Conservation (phyloP, 768 basidiomycete species). For the Agrocybe praecox region DNA sequence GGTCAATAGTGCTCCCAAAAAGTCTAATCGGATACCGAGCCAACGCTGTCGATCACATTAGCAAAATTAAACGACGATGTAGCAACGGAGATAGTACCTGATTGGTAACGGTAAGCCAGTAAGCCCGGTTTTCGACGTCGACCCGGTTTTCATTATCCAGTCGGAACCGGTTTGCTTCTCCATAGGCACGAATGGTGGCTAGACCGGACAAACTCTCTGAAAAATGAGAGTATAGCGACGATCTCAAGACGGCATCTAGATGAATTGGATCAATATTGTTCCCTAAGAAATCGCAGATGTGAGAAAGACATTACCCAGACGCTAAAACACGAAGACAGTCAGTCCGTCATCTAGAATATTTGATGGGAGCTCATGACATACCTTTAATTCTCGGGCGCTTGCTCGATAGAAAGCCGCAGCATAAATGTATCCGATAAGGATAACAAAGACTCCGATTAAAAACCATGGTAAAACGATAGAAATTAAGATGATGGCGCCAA, state of each 20-base stretch:
- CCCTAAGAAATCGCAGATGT: background rate
- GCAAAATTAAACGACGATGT: background rate
- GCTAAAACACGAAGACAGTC: slow-evolving; percentile 33
- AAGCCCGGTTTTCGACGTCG: slow-evolving; percentile 88
- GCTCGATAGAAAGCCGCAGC: slow-evolving; percentile 83
- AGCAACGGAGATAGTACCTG: slow-evolving; percentile 45
- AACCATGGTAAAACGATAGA: slow-evolving; percentile 84
- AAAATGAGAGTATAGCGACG: slow-evolving; percentile 89
- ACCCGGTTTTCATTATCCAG: slow-evolving; percentile 74
- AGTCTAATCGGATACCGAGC: slow-evolving; percentile 91
- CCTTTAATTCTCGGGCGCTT: slow-evolving; percentile 87
- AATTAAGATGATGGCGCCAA: slow-evolving; percentile 80
- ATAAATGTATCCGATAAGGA: slow-evolving; percentile 65
- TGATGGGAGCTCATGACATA: slow-evolving; percentile 19
- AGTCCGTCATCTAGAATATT: background rate
- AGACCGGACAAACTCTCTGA: slow-evolving; percentile 88
- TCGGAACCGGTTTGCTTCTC: slow-evolving; percentile 75
- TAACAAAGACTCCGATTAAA: slow-evolving; percentile 68
- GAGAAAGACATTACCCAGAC: slow-evolving; percentile 46
- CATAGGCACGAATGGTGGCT: slow-evolving; percentile 87
- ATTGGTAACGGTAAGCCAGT: slow-evolving; percentile 85
- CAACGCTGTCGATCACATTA: slow-evolving; percentile 51
- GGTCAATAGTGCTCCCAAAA: slow-evolving; percentile 71
- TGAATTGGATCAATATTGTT: background rate
- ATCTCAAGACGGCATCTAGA: slow-evolving; percentile 81